Evolutionary conservation across 768 basidiomycete genomes (phyloP).

Genomic region (Mrakia blollopis): DNA sequence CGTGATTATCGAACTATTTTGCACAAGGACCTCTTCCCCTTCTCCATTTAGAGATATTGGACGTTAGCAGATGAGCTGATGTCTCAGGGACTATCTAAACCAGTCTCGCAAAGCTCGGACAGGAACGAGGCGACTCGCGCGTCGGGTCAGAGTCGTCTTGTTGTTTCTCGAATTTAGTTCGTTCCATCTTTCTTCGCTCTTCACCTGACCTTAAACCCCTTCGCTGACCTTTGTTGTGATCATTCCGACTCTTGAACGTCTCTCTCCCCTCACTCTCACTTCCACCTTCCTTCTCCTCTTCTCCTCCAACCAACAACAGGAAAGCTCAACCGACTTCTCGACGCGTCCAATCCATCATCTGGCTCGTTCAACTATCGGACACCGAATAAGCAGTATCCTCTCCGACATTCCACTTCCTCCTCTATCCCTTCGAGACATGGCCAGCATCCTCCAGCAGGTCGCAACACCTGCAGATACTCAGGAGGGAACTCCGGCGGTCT

Average conservation of each 20-base stretch:
- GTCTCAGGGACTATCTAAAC: neutral
- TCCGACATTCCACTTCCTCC: neutral
- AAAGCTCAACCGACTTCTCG: no score
- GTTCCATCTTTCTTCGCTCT: neutral
- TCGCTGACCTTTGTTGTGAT: neutral
- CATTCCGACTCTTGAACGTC: neutral
- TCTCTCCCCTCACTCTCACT: neutral
- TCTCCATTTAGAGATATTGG: neutral
- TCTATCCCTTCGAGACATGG: neutral
- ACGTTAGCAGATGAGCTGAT: neutral
- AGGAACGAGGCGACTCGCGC: no score
- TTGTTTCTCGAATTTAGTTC: neutral
- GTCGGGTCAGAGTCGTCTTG: neutral
- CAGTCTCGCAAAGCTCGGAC: no score
- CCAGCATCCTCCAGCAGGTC: neutral
- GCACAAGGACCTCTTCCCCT: neutral
- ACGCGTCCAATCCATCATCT: neutral
- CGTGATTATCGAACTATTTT: neutral
- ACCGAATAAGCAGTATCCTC: neutral
- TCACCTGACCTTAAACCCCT: neutral
- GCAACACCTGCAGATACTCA: neutral
- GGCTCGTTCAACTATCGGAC: neutral
- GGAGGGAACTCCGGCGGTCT: neutral
- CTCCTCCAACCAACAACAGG: neutral
- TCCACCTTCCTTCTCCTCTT: neutral